These are phyloP conservation scores for Heterococcus sp. DNA, from an alignment of 108 stramenopile genomes.

Conservation along the genomic window DNA sequence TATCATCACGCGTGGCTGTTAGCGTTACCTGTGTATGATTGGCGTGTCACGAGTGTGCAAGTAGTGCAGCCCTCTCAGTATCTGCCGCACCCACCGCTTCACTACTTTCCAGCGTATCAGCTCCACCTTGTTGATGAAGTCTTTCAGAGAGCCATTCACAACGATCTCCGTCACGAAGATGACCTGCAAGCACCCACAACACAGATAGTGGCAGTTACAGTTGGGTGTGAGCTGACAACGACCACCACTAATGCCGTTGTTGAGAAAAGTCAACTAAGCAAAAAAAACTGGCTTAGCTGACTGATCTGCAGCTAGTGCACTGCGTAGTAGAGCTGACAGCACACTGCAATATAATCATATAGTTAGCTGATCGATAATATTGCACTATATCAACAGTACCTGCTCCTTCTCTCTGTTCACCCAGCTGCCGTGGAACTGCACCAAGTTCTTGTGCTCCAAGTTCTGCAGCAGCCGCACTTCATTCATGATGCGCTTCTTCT, in stretches of 20 bases:
- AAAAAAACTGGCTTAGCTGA: not conserved
- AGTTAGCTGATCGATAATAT: too few relatives aligned
- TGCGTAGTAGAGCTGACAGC: too few relatives aligned
- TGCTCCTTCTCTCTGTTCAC: constrained; percentile 74
- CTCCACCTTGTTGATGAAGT: constrained; percentile 84
- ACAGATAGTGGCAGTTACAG: not conserved
- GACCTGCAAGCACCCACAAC: not conserved
- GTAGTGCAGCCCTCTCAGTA: constrained; percentile 85
- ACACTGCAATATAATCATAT: too few relatives aligned
- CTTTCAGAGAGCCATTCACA: constrained; percentile 64
- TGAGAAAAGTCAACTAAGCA: not conserved
- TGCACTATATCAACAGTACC: constrained; percentile 5
- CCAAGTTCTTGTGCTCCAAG: constrained; percentile 86
- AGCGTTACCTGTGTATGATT: constrained; percentile 85
- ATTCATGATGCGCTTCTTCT: constrained; percentile 76
- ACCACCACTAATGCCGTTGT: not conserved
- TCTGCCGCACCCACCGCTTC: constrained; percentile 86
- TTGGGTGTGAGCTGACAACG: not conserved
- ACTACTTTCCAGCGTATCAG: constrained; percentile 89
- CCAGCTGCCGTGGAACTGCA: constrained; percentile 91
- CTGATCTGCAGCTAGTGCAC: not conserved
- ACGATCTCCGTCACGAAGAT: constrained; percentile 89
- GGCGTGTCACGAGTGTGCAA: constrained; percentile 90
- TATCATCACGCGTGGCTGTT: too few relatives aligned
- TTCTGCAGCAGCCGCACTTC: constrained; percentile 82